phyloP scores from a whole-genome alignment of 2,329 filamentous ascomycete genomes.

The Cladosporium colombiae region DNA sequence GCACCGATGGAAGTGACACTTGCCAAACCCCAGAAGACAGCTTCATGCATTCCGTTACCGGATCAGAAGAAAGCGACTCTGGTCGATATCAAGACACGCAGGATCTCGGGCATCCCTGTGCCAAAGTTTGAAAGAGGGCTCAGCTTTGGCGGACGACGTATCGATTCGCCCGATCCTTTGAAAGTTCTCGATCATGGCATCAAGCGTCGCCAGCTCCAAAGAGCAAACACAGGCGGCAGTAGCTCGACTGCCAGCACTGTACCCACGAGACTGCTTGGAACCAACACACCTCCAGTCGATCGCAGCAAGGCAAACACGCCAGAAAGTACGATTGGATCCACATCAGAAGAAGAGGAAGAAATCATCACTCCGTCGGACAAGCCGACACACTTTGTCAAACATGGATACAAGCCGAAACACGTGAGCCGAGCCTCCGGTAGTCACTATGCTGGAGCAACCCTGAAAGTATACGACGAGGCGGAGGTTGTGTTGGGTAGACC shows the following conservation, averaged over 20 bases:
- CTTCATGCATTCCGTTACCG: conserved; percentile 34
- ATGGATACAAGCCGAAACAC: conserved; percentile 20
- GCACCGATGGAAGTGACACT: neutral
- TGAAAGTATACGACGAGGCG: conserved; percentile 23
- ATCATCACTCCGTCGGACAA: conserved; percentile 27
- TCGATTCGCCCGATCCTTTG: conserved; percentile 29
- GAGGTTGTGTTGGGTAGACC: conserved; percentile 19
- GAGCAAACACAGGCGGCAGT: conserved; percentile 24
- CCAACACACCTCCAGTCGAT: conserved; percentile 17
- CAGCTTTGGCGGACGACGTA: conserved; percentile 27
- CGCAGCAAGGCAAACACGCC: conserved; percentile 29
- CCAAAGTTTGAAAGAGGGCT: conserved; percentile 21
- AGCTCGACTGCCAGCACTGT: conserved; percentile 22
- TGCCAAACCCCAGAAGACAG: conserved; percentile 24
- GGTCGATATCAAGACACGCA: conserved; percentile 27
- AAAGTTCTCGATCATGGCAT: conserved; percentile 32
- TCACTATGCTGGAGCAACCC: conserved; percentile 15
- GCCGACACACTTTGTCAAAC: conserved; percentile 15
- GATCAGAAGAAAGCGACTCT: conserved; percentile 30
- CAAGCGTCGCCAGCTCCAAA: conserved; percentile 28
- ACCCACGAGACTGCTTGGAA: conserved; percentile 5
- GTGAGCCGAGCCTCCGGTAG: conserved; percentile 10
- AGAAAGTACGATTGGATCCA: conserved; percentile 26
- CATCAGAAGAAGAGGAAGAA: conserved; percentile 30
- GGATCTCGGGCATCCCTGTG: conserved; percentile 14